Evolutionary conservation across 768 basidiomycete genomes (phyloP).

Genomic region (Amanita exitialis): DNA sequence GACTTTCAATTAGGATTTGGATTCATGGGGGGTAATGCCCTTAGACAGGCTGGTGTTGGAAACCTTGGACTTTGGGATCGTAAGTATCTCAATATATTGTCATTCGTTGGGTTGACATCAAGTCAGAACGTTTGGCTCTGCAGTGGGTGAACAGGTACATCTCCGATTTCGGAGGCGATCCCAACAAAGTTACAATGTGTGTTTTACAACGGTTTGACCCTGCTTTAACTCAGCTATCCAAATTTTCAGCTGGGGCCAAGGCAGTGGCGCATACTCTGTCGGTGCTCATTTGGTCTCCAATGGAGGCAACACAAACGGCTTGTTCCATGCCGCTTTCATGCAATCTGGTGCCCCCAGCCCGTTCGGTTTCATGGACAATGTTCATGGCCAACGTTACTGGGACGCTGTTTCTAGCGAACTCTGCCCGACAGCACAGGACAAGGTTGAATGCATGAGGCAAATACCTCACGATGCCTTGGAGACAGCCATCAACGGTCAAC

Average conservation of each 20-base stretch:
- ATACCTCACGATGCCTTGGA: slow-evolving; percentile 28
- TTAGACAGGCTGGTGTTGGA: slow-evolving; percentile 26
- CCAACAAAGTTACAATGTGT: slow-evolving; percentile 32
- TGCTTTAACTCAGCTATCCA: background rate
- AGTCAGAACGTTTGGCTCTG: slow-evolving; percentile 33
- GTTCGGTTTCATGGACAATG: slow-evolving; percentile 9
- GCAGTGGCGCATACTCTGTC: slow-evolving; percentile 35
- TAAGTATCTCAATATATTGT: slow-evolving; percentile 15
- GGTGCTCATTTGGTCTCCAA: slow-evolving; percentile 26
- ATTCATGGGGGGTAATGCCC: slow-evolving; percentile 29
- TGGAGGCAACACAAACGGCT: slow-evolving; percentile 18
- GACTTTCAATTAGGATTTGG: slow-evolving; percentile 17
- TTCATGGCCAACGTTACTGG: slow-evolving; percentile 22
- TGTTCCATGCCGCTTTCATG: slow-evolving; percentile 31
- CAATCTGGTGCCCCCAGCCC: slow-evolving; percentile 18
- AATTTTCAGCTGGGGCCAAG: slow-evolving; percentile 28
- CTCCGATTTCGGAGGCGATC: slow-evolving; percentile 42
- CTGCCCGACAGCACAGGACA: slow-evolving; percentile 28
- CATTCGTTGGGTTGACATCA: background rate
- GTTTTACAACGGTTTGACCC: background rate
- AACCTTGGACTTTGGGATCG: slow-evolving; percentile 46
- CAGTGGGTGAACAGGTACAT: slow-evolving; percentile 48
- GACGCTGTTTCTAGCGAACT: slow-evolving; percentile 32
- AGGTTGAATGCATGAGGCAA: slow-evolving; percentile 32
- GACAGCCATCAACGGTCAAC: slow-evolving; percentile 31